Percentiles rank a stretch among this genome's conserved stretches.
These are phyloP conservation scores for Adansonia madagascariensis DNA, from an alignment of 441 rosid genomes.

Conservation along the genomic window DNA sequence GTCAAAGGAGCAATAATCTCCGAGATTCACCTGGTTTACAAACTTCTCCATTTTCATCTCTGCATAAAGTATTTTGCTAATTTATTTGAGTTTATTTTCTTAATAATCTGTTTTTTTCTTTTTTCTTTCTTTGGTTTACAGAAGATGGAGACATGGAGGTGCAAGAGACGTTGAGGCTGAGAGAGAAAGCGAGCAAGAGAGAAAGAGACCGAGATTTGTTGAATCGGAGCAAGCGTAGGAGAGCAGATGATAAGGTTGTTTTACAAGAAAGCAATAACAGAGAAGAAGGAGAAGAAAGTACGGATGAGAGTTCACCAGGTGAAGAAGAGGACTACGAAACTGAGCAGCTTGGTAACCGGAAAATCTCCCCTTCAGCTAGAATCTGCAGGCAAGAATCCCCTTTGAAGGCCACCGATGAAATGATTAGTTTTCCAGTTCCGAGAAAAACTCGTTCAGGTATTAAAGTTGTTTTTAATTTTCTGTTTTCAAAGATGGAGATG, in stretches of 20 bases:
- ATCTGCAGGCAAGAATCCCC: slow-evolving; percentile 26
- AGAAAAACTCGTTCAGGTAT: slow-evolving; percentile 58
- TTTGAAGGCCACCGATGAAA: slow-evolving; percentile 43
- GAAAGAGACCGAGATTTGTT: slow-evolving; percentile 41
- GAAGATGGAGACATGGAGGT: slow-evolving; percentile 32
- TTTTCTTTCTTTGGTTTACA: slow-evolving; percentile 5
- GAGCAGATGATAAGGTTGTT: slow-evolving; percentile 31
- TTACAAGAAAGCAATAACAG: slow-evolving; percentile 25
- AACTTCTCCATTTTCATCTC: neutral
- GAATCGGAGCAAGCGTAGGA: slow-evolving; percentile 35
- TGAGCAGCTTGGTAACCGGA: slow-evolving; percentile 32
- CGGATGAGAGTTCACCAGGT: slow-evolving; percentile 49
- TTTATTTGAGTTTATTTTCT: neutral
- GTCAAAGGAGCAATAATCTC: slow-evolving; percentile 33
- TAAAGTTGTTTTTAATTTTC: neutral
- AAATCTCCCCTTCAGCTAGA: slow-evolving; percentile 31
- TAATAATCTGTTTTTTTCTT: neutral
- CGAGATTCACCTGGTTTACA: slow-evolving; percentile 33
- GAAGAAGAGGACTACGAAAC: slow-evolving; percentile 39
- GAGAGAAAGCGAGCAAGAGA: slow-evolving; percentile 28
- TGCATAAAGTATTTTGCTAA: neutral
- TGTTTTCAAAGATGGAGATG: neutral
- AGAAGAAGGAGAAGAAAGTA: slow-evolving; percentile 43
- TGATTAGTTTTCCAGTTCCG: slow-evolving; percentile 48
- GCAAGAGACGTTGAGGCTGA: slow-evolving; percentile 17